Evolutionary conservation across 176 grass and related monocot genomes (phyloP).

Genomic region (Otatea glauca): DNA sequence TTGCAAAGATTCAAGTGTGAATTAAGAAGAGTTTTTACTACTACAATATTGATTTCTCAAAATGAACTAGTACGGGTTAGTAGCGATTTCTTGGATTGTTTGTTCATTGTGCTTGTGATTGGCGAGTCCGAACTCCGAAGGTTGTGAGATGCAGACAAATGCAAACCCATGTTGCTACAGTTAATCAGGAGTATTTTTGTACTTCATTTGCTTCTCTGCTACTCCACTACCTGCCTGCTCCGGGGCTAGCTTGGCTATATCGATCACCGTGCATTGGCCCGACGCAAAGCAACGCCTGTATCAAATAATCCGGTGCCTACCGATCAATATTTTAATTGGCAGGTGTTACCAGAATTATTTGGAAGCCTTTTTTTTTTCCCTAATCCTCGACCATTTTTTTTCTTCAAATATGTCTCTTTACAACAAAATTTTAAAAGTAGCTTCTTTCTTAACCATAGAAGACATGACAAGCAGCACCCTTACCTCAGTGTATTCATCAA

Average conservation of each 20-base stretch:
- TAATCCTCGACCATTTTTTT: too few species aligned
- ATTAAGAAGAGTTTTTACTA: not conserved
- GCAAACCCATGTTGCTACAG: not conserved
- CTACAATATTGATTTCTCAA: not conserved
- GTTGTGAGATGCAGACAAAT: not conserved
- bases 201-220: constrained; percentile 9
- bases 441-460: too few species aligned
- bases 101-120: not conserved
- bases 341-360: not conserved
- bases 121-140: not conserved
- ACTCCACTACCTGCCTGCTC: not conserved
- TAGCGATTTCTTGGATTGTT: not conserved
- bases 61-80: not conserved
- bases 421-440: too few species aligned
- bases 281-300: too few species aligned
- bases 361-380: too few species aligned
- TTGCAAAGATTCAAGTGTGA: constrained; percentile 13
- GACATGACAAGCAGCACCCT: too few species aligned
- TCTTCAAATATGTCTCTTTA: too few species aligned
- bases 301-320: too few species aligned
- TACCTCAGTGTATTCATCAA: too few species aligned
- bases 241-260: not conserved
- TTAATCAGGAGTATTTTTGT: not conserved
- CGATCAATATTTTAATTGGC: not conserved
- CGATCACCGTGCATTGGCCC: too few species aligned